Conservation (phyloP, 2,329 filamentous ascomycete species). For the Didymella exigua region DNA sequence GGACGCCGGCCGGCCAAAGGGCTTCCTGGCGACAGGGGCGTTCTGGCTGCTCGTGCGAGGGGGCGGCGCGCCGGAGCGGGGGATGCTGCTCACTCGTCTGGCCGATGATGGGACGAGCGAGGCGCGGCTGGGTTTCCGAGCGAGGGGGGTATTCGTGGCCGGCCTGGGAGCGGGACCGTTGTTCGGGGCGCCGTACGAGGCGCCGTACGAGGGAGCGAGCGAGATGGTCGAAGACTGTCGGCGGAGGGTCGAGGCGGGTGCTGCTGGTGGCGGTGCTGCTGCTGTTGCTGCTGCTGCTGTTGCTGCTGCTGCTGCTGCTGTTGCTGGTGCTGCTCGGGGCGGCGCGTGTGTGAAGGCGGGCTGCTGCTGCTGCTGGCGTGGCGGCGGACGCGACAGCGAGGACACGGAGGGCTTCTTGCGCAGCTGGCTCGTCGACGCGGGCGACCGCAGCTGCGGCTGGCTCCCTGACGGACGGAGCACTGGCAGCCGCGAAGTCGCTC, state of each 20-base stretch:
- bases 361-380: neutral
- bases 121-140: slow-evolving; percentile 20
- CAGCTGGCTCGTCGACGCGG: slow-evolving; percentile 54
- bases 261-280: slow-evolving; percentile 1
- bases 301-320: slow-evolving; percentile 1
- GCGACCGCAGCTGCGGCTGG: slow-evolving; percentile 50
- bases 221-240: slow-evolving; percentile 42
- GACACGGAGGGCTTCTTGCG: slow-evolving; percentile 41
- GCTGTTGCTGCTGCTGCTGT: neutral
- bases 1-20: slow-evolving; percentile 44
- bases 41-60: slow-evolving; percentile 25
- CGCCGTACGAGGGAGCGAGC: slow-evolving; percentile 32
- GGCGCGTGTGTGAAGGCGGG: neutral
- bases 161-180: slow-evolving; percentile 18
- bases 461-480: slow-evolving; percentile 50
- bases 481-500: slow-evolving; percentile 58
- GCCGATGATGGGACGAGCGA: slow-evolving; percentile 32
- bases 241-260: slow-evolving; percentile 30
- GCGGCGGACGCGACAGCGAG: slow-evolving; percentile 27
- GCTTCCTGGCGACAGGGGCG: slow-evolving; percentile 45
- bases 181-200: slow-evolving; percentile 24
- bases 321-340: slow-evolving; percentile 8
- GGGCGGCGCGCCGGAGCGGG: slow-evolving; percentile 26
- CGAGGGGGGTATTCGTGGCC: slow-evolving; percentile 11
- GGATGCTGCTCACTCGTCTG: slow-evolving; percentile 31